Evolutionary conservation across 2,329 filamentous ascomycete species (phyloP).

Genomic region (Chrysosporium keratinophilum): DNA sequence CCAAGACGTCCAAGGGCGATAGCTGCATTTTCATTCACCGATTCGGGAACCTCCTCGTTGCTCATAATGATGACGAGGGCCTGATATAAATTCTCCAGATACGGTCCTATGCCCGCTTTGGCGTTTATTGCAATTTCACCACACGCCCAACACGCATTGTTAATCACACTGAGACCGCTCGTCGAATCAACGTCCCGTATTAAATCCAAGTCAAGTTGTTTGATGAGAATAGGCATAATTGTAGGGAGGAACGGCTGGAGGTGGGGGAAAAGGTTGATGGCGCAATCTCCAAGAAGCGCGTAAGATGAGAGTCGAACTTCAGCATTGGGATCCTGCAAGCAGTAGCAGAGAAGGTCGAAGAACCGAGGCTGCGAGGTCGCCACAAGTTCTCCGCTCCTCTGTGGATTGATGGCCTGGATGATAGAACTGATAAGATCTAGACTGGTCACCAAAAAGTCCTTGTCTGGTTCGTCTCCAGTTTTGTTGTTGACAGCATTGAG

Average conservation of each 20-base stretch:
- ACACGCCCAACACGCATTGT: conserved; percentile 95
- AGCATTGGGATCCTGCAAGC: conserved; percentile 82
- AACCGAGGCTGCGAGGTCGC: conserved; percentile 66
- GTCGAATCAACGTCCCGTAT: conserved; percentile 72
- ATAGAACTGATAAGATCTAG: conserved; percentile 87
- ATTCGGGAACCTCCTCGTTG: conserved; percentile 73
- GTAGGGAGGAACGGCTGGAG: conserved; percentile 62
- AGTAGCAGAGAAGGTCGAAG: conserved; percentile 82
- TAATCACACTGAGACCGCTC: conserved; percentile 80
- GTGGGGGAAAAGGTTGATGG: conserved; percentile 80
- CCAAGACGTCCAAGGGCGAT: conserved; percentile 85
- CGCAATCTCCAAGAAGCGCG: conserved; percentile 85
- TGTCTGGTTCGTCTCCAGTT: conserved; percentile 68
- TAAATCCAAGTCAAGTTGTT: conserved; percentile 72
- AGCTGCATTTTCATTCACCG: conserved; percentile 84
- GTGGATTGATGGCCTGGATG: conserved; percentile 71
- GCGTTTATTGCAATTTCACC: conserved; percentile 83
- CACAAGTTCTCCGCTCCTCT: conserved; percentile 67
- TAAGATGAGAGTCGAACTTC: conserved; percentile 95
- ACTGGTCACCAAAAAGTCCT: conserved; percentile 93
- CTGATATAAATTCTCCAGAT: conserved; percentile 64
- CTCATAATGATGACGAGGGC: conserved; percentile 72
- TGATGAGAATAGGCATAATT: conserved; percentile 68
- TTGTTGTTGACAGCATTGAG: conserved; percentile 59
- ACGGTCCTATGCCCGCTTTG: conserved; percentile 61